Evolutionary conservation across 495 filamentous ascomycete genomes (phyloP).

Genomic region (Oleoguttula mirabilis): DNA sequence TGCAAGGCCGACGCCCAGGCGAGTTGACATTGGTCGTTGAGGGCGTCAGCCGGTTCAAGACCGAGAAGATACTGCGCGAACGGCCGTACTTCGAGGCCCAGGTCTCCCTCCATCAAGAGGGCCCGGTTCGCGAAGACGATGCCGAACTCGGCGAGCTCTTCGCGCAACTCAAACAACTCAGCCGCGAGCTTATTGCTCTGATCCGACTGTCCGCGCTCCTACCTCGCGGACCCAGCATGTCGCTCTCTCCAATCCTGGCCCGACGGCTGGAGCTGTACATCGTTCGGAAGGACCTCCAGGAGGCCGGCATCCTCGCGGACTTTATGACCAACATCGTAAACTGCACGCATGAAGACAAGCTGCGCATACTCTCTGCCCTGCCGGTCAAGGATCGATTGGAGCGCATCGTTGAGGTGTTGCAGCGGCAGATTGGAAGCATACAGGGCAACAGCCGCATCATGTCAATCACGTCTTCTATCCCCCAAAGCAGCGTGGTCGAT

Average conservation of each 20-base stretch:
- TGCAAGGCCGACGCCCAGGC: conserved; percentile 66
- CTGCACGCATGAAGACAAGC: conserved; percentile 73
- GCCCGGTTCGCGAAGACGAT: conserved; percentile 34
- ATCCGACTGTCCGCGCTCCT: conserved; percentile 66
- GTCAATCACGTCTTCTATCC: conserved; percentile 43
- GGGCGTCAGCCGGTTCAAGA: conserved; percentile 61
- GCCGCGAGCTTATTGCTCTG: conserved; percentile 68
- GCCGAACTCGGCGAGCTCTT: conserved; percentile 58
- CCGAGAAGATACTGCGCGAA: conserved; percentile 64
- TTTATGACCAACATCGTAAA: conserved; percentile 91
- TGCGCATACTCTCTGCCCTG: conserved; percentile 65
- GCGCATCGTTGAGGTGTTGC: conserved; percentile 67
- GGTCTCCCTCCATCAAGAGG: conserved; percentile 51
- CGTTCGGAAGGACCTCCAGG: conserved; percentile 55
- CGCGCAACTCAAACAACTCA: conserved; percentile 65
- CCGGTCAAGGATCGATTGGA: conserved; percentile 66
- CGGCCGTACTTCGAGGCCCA: conserved; percentile 77
- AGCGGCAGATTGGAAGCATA: conserved; percentile 63
- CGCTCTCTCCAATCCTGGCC: conserved; percentile 69
- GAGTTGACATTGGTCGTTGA: conserved; percentile 77
- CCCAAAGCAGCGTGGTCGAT: conserved; percentile 25
- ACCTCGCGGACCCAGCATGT: conserved; percentile 44
- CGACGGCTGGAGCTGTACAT: conserved; percentile 79
- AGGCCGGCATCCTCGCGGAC: conserved; percentile 84
- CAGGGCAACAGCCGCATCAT: conserved; percentile 74